These are phyloP conservation scores for Nitzschia sp. DNA, from an alignment of 108 stramenopile species.

Conservation along the genomic window DNA sequence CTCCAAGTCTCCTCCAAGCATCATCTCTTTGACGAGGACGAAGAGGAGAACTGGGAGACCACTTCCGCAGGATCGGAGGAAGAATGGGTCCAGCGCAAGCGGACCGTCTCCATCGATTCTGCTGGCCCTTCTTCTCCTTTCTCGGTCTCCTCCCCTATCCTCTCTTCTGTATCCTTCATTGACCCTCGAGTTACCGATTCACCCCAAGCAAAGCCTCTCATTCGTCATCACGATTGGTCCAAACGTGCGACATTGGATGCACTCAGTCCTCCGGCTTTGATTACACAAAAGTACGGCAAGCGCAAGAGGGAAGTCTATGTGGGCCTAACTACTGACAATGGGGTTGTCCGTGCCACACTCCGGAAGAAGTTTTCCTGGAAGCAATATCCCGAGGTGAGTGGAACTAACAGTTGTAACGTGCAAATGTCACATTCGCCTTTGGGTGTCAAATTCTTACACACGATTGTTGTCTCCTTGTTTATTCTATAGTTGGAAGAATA, in stretches of 20 bases:
- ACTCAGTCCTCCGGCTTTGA: conserved; percentile 9
- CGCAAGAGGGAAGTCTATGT: conserved; percentile 34
- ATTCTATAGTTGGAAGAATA: conserved; percentile 45
- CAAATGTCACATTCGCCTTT: too few relatives aligned
- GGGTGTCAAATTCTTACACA: too few relatives aligned
- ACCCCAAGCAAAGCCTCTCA: neutral
- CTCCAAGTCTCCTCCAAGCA: conserved; percentile 14
- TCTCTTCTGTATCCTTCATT: conserved; percentile 2
- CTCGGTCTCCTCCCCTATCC: conserved; percentile 2
- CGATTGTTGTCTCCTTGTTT: conserved; percentile 12
- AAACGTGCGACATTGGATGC: conserved; percentile 12
- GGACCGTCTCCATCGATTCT: conserved; percentile 32
- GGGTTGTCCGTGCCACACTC: conserved; percentile 21
- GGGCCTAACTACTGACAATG: conserved; percentile 24
- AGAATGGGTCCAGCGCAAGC: conserved; percentile 9
- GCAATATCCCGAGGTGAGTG: conserved; percentile 76
- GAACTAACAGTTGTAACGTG: neutral
- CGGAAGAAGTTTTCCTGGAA: conserved; percentile 77
- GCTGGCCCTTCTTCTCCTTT: conserved; percentile 4
- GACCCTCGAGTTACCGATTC: neutral
- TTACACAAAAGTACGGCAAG: conserved; percentile 30
- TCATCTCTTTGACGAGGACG: conserved; percentile 10
- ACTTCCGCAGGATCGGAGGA: conserved; percentile 16
- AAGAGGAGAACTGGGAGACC: neutral
- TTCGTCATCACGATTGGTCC: conserved; percentile 17